Evolutionary conservation across 139 green algal genomes (phyloP).

Genomic region (Chlorella sorokiniana): DNA sequence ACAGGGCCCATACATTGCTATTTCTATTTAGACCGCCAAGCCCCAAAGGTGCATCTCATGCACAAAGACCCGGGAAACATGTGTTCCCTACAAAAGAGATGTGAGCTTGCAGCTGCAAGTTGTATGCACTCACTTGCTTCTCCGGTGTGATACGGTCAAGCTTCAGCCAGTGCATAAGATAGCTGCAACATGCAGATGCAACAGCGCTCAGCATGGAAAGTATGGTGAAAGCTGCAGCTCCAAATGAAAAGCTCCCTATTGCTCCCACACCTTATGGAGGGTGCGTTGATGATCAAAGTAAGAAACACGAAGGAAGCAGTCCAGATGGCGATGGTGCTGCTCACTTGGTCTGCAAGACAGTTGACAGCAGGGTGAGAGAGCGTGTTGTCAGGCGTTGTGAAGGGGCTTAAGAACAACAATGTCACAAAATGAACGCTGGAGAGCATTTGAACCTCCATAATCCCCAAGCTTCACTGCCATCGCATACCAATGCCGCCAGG

Average conservation of each 20-base stretch:
- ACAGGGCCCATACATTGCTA: no score
- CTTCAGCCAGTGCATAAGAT: constrained; percentile 33
- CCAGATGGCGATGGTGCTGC: constrained; percentile 74
- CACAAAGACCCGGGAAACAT: no score
- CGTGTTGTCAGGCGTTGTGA: neutral
- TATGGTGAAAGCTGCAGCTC: neutral
- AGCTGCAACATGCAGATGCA: neutral
- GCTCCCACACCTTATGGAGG: constrained; percentile 30
- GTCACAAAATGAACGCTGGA: no score
- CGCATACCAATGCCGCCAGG: no score
- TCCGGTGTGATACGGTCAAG: constrained; percentile 34
- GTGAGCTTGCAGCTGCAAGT: no score
- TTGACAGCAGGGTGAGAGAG: neutral
- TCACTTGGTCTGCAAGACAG: constrained; percentile 26
- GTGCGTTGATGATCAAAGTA: constrained; percentile 84
- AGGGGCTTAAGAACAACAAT: no score
- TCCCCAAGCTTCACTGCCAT: no score
- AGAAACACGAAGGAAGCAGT: constrained; percentile 81
- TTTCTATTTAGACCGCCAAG: no score
- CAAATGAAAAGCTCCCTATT: neutral
- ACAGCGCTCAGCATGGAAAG: neutral
- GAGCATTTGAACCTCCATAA: no score
- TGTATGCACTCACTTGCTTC: constrained; percentile 3
- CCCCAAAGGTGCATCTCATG: no score
- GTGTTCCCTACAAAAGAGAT: no score